These are phyloP conservation scores for Kwoniella heveanensis DNA, from an alignment of 768 basidiomycete species.

Conservation along the genomic window DNA sequence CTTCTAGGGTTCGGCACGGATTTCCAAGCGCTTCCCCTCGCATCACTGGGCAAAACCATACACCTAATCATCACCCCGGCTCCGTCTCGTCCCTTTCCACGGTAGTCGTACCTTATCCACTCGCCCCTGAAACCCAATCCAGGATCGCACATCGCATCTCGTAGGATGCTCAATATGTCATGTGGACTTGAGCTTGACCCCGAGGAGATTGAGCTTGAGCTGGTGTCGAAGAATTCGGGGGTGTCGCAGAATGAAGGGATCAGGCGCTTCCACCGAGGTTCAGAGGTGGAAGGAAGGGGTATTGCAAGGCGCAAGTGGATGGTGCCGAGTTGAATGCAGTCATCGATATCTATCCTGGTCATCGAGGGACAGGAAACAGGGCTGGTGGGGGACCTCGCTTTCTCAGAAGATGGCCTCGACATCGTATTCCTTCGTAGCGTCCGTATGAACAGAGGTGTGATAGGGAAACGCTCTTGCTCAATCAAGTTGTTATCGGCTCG, in stretches of 20 bases:
- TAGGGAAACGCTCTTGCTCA: too few relatives aligned
- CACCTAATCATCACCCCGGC: constrained; percentile 17
- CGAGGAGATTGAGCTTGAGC: too few relatives aligned
- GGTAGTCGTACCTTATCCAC: constrained; percentile 7
- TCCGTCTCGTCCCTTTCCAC: too few relatives aligned
- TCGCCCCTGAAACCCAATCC: constrained; percentile 18
- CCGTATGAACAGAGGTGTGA: too few relatives aligned
- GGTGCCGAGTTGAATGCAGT: constrained; percentile 15
- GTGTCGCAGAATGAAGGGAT: constrained; percentile 13
- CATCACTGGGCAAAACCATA: constrained; percentile 29
- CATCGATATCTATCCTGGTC: not conserved
- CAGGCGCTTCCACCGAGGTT: constrained; percentile 6
- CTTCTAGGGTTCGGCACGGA: not conserved
- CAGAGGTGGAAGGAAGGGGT: constrained; percentile 6
- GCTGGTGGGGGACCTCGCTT: too few relatives aligned
- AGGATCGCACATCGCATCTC: constrained; percentile 13
- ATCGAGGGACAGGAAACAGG: too few relatives aligned
- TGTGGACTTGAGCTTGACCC: too few relatives aligned
- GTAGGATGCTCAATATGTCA: not conserved
- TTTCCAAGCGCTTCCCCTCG: constrained; percentile 27
- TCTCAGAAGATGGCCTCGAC: too few relatives aligned
- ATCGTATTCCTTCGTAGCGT: too few relatives aligned
- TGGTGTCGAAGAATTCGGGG: too few relatives aligned
- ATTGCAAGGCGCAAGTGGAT: not conserved
- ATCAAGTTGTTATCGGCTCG: too few relatives aligned